These are phyloP conservation scores for Scenedesmus sp. DNA, from an alignment of 163 green algal species.

Conservation along the genomic window DNA sequence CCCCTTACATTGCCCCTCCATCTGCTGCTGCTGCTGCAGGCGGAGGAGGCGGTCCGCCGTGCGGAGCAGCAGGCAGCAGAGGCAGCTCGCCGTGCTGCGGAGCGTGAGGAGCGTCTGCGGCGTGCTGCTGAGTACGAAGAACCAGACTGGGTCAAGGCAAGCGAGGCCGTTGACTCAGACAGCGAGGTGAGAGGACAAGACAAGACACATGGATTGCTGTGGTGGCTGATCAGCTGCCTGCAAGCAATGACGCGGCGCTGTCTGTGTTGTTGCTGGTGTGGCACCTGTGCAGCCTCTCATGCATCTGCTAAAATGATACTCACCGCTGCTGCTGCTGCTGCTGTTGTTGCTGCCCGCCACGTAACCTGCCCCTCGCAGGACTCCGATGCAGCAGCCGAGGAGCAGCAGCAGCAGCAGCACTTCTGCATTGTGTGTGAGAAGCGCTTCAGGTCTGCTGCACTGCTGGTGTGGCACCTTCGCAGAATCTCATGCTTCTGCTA, in stretches of 20 bases:
- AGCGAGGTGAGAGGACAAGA: background rate
- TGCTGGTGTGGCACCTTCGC: background rate
- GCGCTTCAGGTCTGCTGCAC: background rate
- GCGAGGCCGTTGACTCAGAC: conserved; percentile 30
- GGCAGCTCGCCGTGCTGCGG: conserved; percentile 56
- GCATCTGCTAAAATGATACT: too few species aligned
- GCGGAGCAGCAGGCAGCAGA: conserved; percentile 62
- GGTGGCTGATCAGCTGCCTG: background rate
- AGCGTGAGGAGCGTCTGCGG: conserved; percentile 68
- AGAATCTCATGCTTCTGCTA: background rate
- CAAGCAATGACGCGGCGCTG: background rate
- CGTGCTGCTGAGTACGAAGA: conserved; percentile 72
- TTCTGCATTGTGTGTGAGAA: background rate
- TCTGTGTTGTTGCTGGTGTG: background rate
- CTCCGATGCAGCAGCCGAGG: background rate
- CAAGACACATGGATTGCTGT: background rate
- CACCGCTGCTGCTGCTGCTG: background rate
- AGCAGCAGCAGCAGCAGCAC: too few species aligned
- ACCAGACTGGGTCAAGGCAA: conserved; percentile 63
- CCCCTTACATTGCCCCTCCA: background rate
- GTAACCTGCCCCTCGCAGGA: background rate
- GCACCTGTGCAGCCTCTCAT: background rate
- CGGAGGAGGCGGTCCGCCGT: conserved; percentile 64
- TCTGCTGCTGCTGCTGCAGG: conserved; percentile 36
- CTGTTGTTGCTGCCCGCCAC: background rate